Evolutionary conservation across 1,284 basidiomycete genomes (phyloP), one percentile per base, ranked within the genome.

Genomic region (Ustilago sp.): DNA sequence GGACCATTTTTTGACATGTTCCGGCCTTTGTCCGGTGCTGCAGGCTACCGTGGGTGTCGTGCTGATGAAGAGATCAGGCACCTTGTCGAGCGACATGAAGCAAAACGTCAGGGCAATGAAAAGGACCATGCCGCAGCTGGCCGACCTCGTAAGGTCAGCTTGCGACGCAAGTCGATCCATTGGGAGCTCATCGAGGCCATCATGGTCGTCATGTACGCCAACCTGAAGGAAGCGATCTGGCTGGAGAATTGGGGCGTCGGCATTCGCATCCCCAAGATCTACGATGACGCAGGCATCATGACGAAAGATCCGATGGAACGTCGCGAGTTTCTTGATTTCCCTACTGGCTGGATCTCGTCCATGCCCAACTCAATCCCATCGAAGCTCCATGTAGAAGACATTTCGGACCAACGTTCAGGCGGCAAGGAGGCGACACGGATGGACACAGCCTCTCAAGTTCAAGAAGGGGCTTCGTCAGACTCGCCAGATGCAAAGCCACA

Each of bases 191-290:
- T 81, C 13, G 80, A 81, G 56, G 68, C 73, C 12, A 80, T 81
- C 52, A 79, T 79, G 78, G 64, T 80, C 34, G 74, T 80, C 52
- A 81, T 80, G 77, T 73, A 68, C 38, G 67, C 70, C 63, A 81
- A 81, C 41, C 68, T 81, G 19, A 64, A 73, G 34, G 70, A 78
- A 43, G 80, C 80, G 13, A 71, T 74, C 58, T 63, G 70, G 59
- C 63, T 73, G 8, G 76, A 79, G 47, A 70, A 71, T 19, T 80
- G 77, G 78, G 80, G 80, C 12, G 64, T 62, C 2, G 77, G 68
- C n/a, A 77, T 80, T 55, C 59, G 62, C n/a, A 58, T 80, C 39
- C 77, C 77, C 43, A 72, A 73, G 63, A 38, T 68, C 35, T 72
- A 47, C n/a, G 65, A 76, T 52, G 19, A 56, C 2, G 34, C 57